phyloP scores from a whole-genome alignment of 2,329 filamentous ascomycete species.

The Hortaea sp. region DNA sequence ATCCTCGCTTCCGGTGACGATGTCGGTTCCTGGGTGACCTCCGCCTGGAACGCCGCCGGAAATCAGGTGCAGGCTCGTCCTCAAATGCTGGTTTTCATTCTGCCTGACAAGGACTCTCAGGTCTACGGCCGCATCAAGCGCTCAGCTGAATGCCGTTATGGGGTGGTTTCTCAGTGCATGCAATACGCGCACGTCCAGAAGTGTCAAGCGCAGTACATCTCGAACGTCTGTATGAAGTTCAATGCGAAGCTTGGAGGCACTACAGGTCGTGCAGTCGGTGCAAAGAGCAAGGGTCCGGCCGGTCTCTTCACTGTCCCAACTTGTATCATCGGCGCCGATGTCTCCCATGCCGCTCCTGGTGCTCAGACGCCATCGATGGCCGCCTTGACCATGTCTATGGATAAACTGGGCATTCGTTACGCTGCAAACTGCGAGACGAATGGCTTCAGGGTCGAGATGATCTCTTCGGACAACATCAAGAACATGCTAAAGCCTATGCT shows the following conservation, averaged over 20 bases:
- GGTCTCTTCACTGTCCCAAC: slow-evolving; percentile 44
- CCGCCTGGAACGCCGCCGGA: slow-evolving; percentile 45
- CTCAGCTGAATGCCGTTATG: slow-evolving; percentile 73
- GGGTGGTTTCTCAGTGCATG: slow-evolving; percentile 76
- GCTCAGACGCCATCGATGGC: slow-evolving; percentile 62
- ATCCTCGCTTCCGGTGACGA: slow-evolving; percentile 24
- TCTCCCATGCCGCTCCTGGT: slow-evolving; percentile 72
- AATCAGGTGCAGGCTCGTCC: slow-evolving; percentile 48
- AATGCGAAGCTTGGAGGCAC: slow-evolving; percentile 89
- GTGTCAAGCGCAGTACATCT: slow-evolving; percentile 72
- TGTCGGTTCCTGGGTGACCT: slow-evolving; percentile 22
- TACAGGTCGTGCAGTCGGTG: slow-evolving; percentile 46
- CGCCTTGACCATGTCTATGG: slow-evolving; percentile 73
- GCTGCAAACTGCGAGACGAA: slow-evolving; percentile 74
- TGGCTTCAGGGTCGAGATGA: slow-evolving; percentile 69
- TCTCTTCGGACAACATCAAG: slow-evolving; percentile 53
- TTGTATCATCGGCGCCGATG: slow-evolving; percentile 82
- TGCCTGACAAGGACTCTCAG: slow-evolving; percentile 53
- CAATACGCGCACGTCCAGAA: slow-evolving; percentile 59
- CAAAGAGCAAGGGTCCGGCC: slow-evolving; percentile 21
- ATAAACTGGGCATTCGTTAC: slow-evolving; percentile 62
- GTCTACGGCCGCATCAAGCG: slow-evolving; percentile 80
- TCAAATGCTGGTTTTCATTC: slow-evolving; percentile 70
- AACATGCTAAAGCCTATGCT: slow-evolving; percentile 56
- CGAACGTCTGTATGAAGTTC: slow-evolving; percentile 93